These are phyloP conservation scores for Saprolegnia diclina DNA, from an alignment of 352 stramenopile genomes.

Conservation along the genomic window DNA sequence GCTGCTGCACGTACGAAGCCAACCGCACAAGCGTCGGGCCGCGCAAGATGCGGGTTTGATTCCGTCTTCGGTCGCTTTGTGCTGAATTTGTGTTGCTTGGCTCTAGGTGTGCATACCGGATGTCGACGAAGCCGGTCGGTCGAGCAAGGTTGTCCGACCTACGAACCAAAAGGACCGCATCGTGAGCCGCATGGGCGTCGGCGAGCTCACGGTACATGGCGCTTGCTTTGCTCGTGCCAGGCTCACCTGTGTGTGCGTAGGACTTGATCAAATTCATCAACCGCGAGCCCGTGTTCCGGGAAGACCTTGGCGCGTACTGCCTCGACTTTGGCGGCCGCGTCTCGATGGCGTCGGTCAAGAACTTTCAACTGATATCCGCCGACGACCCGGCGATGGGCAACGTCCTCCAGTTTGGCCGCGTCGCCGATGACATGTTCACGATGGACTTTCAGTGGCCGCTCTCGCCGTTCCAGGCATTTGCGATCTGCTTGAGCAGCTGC, in stretches of 20 bases:
- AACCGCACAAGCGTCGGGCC: slow-evolving; percentile 82
- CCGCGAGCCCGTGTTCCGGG: slow-evolving; percentile 76
- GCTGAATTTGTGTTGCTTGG: neutral
- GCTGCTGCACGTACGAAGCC: slow-evolving; percentile 80
- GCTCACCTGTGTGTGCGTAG: no score
- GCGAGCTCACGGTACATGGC: slow-evolving; percentile 34
- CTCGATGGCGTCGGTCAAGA: slow-evolving; percentile 82
- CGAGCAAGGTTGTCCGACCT: slow-evolving; percentile 64
- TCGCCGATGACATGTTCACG: slow-evolving; percentile 87
- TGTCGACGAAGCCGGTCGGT: slow-evolving; percentile 72
- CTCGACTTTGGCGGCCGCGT: slow-evolving; percentile 82
- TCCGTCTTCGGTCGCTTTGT: no score
- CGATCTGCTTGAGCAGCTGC: slow-evolving; percentile 85
- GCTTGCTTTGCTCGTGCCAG: no score
- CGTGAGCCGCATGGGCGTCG: slow-evolving; percentile 57
- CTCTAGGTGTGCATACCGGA: slow-evolving; percentile 41
- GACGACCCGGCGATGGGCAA: slow-evolving; percentile 81
- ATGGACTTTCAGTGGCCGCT: slow-evolving; percentile 89
- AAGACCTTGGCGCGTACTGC: slow-evolving; percentile 81
- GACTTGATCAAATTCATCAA: slow-evolving; percentile 86
- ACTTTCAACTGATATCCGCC: slow-evolving; percentile 84
- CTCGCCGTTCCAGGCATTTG: slow-evolving; percentile 82
- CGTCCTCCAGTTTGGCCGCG: slow-evolving; percentile 83
- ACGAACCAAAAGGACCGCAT: slow-evolving; percentile 82
- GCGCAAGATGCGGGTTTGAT: slow-evolving; percentile 73